Percentiles rank a stretch among this genome's conserved stretches.
phyloP scores from a whole-genome alignment of 768 basidiomycete genomes.

The Coprinopsis sp. region DNA sequence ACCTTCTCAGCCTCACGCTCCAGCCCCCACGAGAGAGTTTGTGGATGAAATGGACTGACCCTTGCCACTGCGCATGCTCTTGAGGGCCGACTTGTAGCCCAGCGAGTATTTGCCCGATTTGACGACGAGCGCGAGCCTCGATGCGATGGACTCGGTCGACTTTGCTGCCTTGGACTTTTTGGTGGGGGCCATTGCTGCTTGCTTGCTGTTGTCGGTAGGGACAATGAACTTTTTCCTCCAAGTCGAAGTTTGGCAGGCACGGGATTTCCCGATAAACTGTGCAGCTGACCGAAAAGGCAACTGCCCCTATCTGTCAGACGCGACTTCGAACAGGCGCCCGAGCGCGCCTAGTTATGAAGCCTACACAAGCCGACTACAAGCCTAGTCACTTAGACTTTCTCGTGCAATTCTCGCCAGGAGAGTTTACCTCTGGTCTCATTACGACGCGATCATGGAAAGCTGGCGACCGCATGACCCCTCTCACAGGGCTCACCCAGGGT shows the following conservation, averaged over 20 bases:
- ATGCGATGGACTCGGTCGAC: conserved; percentile 88
- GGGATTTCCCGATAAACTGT: conserved; percentile 10
- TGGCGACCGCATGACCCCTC: conserved; percentile 32
- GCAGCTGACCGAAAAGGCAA: background rate
- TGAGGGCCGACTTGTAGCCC: conserved; percentile 97
- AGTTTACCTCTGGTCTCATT: conserved; percentile 33
- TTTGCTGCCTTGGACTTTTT: conserved; percentile 95
- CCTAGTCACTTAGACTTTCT: conserved; percentile 32
- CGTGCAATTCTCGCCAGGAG: conserved; percentile 33
- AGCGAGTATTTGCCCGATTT: conserved; percentile 98
- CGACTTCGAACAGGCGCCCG: background rate
- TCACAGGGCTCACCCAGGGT: conserved; percentile 28
- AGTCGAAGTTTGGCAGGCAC: background rate
- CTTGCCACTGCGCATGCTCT: conserved; percentile 97
- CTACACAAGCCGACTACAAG: conserved; percentile 23
- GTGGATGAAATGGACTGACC: conserved; percentile 58
- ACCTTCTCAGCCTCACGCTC: conserved; percentile 99
- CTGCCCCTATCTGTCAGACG: background rate
- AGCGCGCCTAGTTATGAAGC: conserved; percentile 18
- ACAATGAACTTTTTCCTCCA: background rate
- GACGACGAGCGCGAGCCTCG: conserved; percentile 91
- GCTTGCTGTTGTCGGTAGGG: conserved; percentile 22
- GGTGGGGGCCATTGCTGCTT: conserved; percentile 76
- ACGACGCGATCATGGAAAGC: too few species aligned
- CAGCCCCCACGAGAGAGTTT: conserved; percentile 79